phyloP scores from a whole-genome alignment of 2,329 filamentous ascomycete genomes.

The Apiospora malaysiana region DNA sequence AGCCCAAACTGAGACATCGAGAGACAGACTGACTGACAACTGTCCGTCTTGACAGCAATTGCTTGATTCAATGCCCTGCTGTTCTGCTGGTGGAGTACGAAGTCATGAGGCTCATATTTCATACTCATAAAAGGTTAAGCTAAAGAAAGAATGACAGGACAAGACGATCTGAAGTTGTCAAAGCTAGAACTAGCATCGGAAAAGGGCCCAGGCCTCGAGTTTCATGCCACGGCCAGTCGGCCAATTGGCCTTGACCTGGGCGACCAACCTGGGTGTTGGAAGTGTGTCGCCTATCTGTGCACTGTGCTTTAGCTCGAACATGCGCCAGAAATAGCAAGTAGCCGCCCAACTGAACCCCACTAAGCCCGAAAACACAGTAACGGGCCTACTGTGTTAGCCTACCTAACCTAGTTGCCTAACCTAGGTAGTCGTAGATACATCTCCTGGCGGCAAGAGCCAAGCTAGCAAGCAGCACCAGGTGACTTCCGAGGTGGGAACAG shows the following conservation, averaged over 20 bases:
- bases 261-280: not conserved
- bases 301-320: not conserved
- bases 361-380: not conserved
- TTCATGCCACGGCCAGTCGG: not conserved
- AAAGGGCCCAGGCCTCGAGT: not conserved
- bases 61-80: not conserved
- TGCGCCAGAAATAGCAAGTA: not conserved
- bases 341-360: not conserved
- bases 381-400: not conserved
- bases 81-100: not conserved
- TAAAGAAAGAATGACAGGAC: not conserved
- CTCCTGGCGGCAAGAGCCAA: not conserved
- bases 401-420: no score
- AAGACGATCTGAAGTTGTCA: no score
- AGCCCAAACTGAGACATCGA: not conserved
- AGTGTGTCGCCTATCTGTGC: not conserved
- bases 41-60: not conserved
- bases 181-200: not conserved
- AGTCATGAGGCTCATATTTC: not conserved
- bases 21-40: not conserved
- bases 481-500: not conserved
- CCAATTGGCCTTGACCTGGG: not conserved
- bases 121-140: not conserved
- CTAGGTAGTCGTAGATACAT: no score
- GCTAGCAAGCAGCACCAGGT: no score